Evolutionary conservation across 1,139 yeast genomes (phyloP), one percentile per base, ranked within the genome.

Genomic region (Debaryomyces sp.): DNA sequence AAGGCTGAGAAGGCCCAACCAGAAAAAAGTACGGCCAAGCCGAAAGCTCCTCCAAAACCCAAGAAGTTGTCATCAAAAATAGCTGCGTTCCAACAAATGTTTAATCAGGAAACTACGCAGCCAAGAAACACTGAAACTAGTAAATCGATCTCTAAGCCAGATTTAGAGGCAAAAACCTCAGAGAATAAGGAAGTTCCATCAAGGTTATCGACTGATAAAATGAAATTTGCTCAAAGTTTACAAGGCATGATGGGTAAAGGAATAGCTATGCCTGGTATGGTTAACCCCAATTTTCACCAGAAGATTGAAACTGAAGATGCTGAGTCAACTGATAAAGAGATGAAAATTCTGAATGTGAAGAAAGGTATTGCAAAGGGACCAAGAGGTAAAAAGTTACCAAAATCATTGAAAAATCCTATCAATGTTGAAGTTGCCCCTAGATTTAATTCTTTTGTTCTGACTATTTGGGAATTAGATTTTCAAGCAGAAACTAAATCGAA

Each of bases 61-160:
- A 86, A 86, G 60, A 87, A 87, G 55, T 82, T 89, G 21, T 85
- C 92, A 0, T 84, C 90, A 0, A 85, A 78, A 54, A 87, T 87
- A 52, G 91, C 92, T 1, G 91, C 91, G 0, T 87, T 87, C 62
- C 95, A 87, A 60, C 87, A 85, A 59, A 79, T 84, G 85, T 70
- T 86, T 49, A 78, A 78, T 45, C 68, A 66, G 43, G 57, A 54
- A 8, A 54, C 50, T 5, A 46, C 48, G 5, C 47, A 56, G 5
- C 41, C 43, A 6, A 52, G 44, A 12, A 27, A 44, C 22, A 22
- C 43, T 6, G 44, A 40, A 23, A 34, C 34, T 26, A 30, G 41
- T 27, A 39, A 47, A 13, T 27, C 38, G n/a, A 24, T 46, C 26
- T 30, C 41, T 21, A 38, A 8, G 5, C 36, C 49, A 35, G 51